These are phyloP conservation scores for Megacollybia marginata DNA, from an alignment of 768 basidiomycete species.

Conservation along the genomic window DNA sequence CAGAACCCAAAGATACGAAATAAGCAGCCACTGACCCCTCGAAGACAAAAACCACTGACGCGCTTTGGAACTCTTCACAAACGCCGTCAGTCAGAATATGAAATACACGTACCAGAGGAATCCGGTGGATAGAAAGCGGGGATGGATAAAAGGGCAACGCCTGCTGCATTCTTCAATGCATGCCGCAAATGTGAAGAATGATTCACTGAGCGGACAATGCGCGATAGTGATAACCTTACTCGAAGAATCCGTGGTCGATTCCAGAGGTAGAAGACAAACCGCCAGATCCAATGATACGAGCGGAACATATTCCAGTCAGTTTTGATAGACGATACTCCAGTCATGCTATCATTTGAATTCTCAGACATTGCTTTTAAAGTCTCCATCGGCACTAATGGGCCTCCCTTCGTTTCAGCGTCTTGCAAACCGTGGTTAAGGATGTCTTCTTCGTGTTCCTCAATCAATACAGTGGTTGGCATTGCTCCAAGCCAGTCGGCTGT, in stretches of 20 bases:
- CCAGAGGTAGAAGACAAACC: conserved; percentile 12
- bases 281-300: conserved; percentile 5
- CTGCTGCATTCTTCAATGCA: conserved; percentile 37
- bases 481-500: conserved; percentile 36
- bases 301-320: not conserved
- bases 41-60: conserved; percentile 27
- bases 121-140: conserved; percentile 34
- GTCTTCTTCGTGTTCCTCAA: conserved; percentile 10
- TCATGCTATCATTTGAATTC: conserved; percentile 19
- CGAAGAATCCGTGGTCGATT: conserved; percentile 19
- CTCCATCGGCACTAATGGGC: conserved; percentile 17
- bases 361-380: conserved; percentile 24
- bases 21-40: conserved; percentile 43
- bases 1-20: conserved; percentile 43
- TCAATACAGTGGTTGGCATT: conserved; percentile 18
- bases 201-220: conserved; percentile 17
- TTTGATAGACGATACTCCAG: conserved; percentile 1
- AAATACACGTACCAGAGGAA: conserved; percentile 20
- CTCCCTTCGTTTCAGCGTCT: conserved; percentile 1
- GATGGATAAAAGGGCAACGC: conserved; percentile 32
- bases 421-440: conserved; percentile 7
- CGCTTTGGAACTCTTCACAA: conserved; percentile 16
- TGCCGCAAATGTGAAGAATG: conserved; percentile 38
- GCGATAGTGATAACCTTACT: conserved; percentile 25
- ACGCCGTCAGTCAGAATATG: not conserved